Evolutionary conservation across 192 early-diverging fungal genomes (phyloP).

Genomic region (Spinellus fusiger): DNA sequence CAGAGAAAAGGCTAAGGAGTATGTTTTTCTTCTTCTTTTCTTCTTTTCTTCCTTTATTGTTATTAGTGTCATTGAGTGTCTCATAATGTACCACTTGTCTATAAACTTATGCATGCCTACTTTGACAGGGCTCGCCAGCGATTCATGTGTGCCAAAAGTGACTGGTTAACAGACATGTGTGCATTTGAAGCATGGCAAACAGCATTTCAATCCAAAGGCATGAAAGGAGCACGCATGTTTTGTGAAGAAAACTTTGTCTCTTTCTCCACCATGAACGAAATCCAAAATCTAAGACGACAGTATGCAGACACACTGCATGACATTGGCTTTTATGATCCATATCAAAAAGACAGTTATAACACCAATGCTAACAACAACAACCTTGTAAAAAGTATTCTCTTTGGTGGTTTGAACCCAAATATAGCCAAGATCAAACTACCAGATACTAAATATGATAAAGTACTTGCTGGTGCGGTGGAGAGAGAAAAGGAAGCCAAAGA

Average conservation of each 20-base stretch:
- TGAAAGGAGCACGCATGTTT: conserved; percentile 13
- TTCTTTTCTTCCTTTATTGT: neutral
- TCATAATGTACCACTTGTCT: too few species aligned
- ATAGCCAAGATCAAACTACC: conserved; percentile 68
- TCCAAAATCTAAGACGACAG: conserved; percentile 49
- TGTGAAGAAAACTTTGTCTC: conserved; percentile 60
- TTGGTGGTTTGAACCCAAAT: conserved; percentile 85
- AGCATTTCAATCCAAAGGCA: conserved; percentile 25
- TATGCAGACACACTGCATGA: conserved; percentile 51
- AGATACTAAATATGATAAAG: conserved; percentile 64
- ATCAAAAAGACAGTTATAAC: conserved; percentile 41
- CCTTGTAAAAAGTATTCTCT: conserved; percentile 67
- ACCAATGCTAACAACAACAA: conserved; percentile 48
- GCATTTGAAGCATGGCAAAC: conserved; percentile 45
- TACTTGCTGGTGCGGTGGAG: conserved; percentile 64
- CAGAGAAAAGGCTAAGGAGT: conserved; percentile 48
- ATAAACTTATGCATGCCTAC: too few species aligned
- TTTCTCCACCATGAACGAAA: conserved; percentile 52
- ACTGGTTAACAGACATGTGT: conserved; percentile 58
- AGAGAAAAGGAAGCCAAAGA: conserved; percentile 65
- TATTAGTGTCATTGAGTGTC: too few species aligned
- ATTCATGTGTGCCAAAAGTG: conserved; percentile 46
- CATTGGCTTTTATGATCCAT: conserved; percentile 52
- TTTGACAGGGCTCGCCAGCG: conserved; percentile 32
- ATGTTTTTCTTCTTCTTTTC: neutral